Evolutionary conservation across 2,329 filamentous ascomycete species (phyloP).

Genomic region (Microdochium nivale): DNA sequence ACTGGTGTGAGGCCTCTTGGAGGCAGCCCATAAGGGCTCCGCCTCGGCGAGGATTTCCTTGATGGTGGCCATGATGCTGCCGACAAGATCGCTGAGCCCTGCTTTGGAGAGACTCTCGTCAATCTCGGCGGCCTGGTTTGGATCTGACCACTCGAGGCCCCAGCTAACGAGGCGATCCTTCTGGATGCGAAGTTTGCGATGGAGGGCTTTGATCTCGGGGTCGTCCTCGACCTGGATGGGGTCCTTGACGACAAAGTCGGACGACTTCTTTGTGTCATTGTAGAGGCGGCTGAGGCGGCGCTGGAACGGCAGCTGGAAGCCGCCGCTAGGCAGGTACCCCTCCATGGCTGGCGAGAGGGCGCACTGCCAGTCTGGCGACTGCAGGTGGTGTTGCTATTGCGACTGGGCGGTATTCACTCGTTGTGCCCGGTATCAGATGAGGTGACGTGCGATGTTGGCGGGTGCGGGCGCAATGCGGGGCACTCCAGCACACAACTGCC

Average conservation of each 20-base stretch:
- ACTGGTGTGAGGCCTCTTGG: constrained; percentile 34
- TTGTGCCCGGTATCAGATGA: too few relatives aligned
- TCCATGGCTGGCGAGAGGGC: constrained; percentile 28
- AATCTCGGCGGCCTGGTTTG: constrained; percentile 60
- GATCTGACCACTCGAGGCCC: constrained; percentile 76
- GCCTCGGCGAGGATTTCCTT: constrained; percentile 72
- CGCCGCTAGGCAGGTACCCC: constrained; percentile 39
- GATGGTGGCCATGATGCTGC: constrained; percentile 71
- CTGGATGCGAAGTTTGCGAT: constrained; percentile 71
- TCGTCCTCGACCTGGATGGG: constrained; percentile 53
- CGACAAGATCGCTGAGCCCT: constrained; percentile 67
- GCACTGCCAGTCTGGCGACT: neutral
- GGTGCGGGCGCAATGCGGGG: neutral
- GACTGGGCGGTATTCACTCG: neutral
- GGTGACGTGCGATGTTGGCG: neutral
- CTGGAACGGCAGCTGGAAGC: constrained; percentile 49
- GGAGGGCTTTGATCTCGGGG: constrained; percentile 62
- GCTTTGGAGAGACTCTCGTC: constrained; percentile 63
- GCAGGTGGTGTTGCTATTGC: neutral
- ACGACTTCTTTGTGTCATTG: constrained; percentile 72
- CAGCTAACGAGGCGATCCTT: constrained; percentile 72
- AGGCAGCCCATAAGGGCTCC: constrained; percentile 61
- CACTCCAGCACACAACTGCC: neutral
- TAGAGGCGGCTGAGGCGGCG: constrained; percentile 64
- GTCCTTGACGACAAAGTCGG: constrained; percentile 63